Conservation (phyloP, 768 basidiomycete genomes). For the Psilocybe cyanescens region DNA sequence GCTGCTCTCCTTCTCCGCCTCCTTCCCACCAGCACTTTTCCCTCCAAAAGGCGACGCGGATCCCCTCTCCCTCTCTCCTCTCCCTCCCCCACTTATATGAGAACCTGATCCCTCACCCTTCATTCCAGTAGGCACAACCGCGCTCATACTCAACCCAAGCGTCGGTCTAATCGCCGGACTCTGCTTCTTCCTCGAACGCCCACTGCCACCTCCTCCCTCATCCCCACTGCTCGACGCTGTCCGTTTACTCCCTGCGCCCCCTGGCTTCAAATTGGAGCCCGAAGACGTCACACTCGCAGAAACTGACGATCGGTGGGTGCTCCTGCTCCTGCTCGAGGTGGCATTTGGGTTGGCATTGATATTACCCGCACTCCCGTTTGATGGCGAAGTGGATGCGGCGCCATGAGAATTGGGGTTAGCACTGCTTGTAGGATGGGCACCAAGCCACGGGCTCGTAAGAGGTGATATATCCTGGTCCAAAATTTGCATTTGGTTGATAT, state of each 20-base stretch:
- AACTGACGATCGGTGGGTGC: slow-evolving; percentile 1
- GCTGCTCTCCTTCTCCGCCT: not conserved
- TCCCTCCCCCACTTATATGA: not conserved
- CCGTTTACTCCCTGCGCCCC: slow-evolving; percentile 47
- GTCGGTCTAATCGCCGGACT: slow-evolving; percentile 46
- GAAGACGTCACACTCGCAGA: not conserved
- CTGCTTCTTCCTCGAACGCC: slow-evolving; percentile 51
- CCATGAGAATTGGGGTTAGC: not conserved
- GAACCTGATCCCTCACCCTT: not conserved
- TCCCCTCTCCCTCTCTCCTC: slow-evolving; percentile 11
- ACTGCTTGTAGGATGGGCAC: slow-evolving; percentile 43
- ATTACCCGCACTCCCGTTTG: not conserved
- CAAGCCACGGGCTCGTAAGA: slow-evolving; percentile 82
- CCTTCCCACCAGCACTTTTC: not conserved
- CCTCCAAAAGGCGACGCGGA: slow-evolving; percentile 18
- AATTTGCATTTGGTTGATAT: slow-evolving; percentile 45
- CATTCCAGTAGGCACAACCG: not conserved
- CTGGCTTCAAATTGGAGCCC: not conserved
- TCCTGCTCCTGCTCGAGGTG: not conserved
- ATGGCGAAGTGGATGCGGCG: no score
- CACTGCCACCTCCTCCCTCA: slow-evolving; percentile 39
- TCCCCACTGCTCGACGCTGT: slow-evolving; percentile 61
- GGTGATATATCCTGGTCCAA: slow-evolving; percentile 79
- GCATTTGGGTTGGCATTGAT: not conserved
- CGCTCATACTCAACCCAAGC: slow-evolving; percentile 26